A percentile compares a stretch with the other conserved stretches of the same genome.
These are phyloP conservation scores for Fusarium austroafricanum DNA, from an alignment of 2,329 filamentous ascomycete species.

Conservation along the genomic window DNA sequence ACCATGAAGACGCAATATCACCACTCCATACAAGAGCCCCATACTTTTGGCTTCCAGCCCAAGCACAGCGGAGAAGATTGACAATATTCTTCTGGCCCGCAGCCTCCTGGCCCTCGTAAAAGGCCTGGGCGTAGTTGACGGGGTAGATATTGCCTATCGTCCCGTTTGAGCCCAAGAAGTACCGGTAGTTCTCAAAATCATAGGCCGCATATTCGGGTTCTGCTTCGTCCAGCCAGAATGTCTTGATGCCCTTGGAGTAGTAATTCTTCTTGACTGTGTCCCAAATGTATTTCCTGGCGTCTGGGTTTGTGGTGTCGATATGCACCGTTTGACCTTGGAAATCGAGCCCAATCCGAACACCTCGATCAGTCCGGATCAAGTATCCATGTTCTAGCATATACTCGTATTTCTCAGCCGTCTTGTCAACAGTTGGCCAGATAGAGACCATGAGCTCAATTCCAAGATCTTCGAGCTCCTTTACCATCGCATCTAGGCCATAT, in stretches of 20 bases:
- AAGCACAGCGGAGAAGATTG: conserved; percentile 64
- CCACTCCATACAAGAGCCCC: conserved; percentile 75
- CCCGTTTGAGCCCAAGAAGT: conserved; percentile 51
- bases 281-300: conserved; percentile 70
- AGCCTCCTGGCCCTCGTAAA: conserved; percentile 67
- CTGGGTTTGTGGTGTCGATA: conserved; percentile 73
- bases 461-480: conserved; percentile 68
- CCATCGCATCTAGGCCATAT: conserved; percentile 64
- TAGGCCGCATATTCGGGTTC: conserved; percentile 74
- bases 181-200: conserved; percentile 72
- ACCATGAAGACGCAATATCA: conserved; percentile 74
- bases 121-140: conserved; percentile 66
- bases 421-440: conserved; percentile 75
- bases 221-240: conserved; percentile 77
- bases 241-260: conserved; percentile 68
- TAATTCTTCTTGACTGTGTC: conserved; percentile 69
- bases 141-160: conserved; percentile 70
- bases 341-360: conserved; percentile 68
- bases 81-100: conserved; percentile 68
- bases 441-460: conserved; percentile 75
- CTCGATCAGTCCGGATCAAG: conserved; percentile 70
- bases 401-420: conserved; percentile 66
- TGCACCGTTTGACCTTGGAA: conserved; percentile 69
- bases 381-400: conserved; percentile 72
- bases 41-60: conserved; percentile 69